Base-by-base conservation (phyloP, 2,329 filamentous ascomycete genomes). In the Sphaerulina vaccinii region DNA sequence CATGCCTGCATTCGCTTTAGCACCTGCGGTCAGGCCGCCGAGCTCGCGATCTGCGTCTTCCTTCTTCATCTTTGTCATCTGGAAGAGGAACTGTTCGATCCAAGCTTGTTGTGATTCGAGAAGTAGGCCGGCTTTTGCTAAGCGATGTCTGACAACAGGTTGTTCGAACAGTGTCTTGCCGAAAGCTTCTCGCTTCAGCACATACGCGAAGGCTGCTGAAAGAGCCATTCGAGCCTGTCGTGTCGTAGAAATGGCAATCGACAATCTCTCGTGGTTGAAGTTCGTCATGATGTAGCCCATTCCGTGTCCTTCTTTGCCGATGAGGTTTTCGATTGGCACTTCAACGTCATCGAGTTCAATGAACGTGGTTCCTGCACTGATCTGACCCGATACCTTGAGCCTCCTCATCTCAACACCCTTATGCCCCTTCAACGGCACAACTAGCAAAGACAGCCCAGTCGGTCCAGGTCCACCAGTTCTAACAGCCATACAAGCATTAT, bases 241-340 rank as follows among this genome's bases (percentile, higher is more conserved):
- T 1, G 84, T 86, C 1, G 80, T 78, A 0, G 80, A 79, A 11
- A 89, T 80, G 1, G 82, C 76, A 56, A 90, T 87, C 13, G 77
- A 77, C 9, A 90, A 73, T 0, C 86, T 80, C 68, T 90, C 87
- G 67, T 90, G 86, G 71, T 90, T 90, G 78, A 90, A 90, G 71
- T 90, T 64, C 18, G 55, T 59, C 61, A 64, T 64, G 27, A 48
- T 42, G 37, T 43, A 49, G 15, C 32, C 21, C 40, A 40, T 39
- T 86, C 15, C 87, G 62, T 79, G 73, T 9, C 85, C 86, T 67
- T 90, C 86, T 16, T 75, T 60, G 2, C 86, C 87, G 51, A 90
- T 81, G 6, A 90, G 70, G 64, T 90, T 89, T 62, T 80, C 79
- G 0, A 82, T 78, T 0, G 86, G 86, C 1, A 90, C 86, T 51